Conservation (phyloP, 139 green algal genomes). For the Mychonastes homosphaera region DNA sequence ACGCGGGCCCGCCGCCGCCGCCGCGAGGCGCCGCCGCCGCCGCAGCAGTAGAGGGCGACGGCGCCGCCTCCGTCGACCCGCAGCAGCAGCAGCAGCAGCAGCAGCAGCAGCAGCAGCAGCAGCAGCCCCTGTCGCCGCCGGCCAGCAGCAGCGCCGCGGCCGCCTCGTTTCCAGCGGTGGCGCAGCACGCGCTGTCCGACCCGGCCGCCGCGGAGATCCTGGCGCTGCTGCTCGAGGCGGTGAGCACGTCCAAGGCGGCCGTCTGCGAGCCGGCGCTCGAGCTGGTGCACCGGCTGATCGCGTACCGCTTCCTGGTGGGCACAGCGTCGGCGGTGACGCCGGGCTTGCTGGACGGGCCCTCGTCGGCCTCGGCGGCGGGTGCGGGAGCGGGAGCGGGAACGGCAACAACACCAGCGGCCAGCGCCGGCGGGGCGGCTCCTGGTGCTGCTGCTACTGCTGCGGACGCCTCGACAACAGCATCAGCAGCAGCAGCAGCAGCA, state of each 20-base stretch:
- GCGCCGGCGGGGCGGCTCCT: too few species aligned
- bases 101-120: not conserved
- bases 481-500: not conserved
- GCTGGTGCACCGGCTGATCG: slow-evolving; percentile 84
- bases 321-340: slow-evolving; percentile 15
- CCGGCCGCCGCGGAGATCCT: slow-evolving; percentile 13
- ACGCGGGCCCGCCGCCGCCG: too few species aligned
- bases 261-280: slow-evolving; percentile 77
- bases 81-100: not conserved
- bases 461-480: not conserved
- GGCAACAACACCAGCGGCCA: not conserved
- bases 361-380: not conserved
- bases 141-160: not conserved
- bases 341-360: slow-evolving; percentile 8
- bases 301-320: slow-evolving; percentile 50
- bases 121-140: not conserved
- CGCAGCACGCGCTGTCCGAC: slow-evolving; percentile 20
- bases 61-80: not conserved
- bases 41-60: too few species aligned
- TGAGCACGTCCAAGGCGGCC: slow-evolving; percentile 55
- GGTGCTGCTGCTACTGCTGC: too few species aligned
- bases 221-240: slow-evolving; percentile 33
- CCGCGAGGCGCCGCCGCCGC: too few species aligned
- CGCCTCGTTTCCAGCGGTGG: not conserved
- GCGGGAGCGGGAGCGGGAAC: not conserved